Base-by-base conservation (phyloP, 306 rosid species). In the Cucurbita maxima region DNA sequence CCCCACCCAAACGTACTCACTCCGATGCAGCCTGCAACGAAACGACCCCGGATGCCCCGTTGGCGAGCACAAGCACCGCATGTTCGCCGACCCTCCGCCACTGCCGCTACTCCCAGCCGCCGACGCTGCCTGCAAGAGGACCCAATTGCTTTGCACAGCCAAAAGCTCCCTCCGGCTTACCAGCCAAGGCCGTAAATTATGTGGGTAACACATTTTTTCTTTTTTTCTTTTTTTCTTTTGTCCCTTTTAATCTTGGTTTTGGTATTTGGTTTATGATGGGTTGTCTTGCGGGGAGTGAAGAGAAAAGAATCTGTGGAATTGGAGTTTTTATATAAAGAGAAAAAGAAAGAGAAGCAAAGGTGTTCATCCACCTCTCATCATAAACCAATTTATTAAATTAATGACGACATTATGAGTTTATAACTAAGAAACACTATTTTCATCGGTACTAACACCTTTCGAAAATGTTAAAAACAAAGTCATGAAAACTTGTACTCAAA, bases 1-100 rank as follows among this genome's bases (percentile, higher is more conserved):
- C 44, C 88, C 72, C 8, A 84, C 89, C 96, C 96, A 92, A 7
- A 83, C 89, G 58, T 92, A 88, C 80, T 82, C 77, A 7, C 70
- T 84, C 3, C 56, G 91, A 79, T 88, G 98, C n/a, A 80, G 89
- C 50, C 98, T 82, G 67, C 98, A 92, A 76, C 96, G 88, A 75
- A 90, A 92, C 36, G 98, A 90, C 16, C 96, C 96, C 0, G 93
- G 96, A 79, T 92, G 96, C 74, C 50, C 77, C 3, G 96, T 88
- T 48, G 96, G 96, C 10, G 98, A 92, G 72, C 98, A 90, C 76
- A 81, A 56, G 34, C 98, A 90, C 25, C 60, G 82, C 81, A 76
- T 80, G 14, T 15, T 25, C 7, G 1, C 57, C 14, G 22, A 47
- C 6, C 7, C 20, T 0, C 76, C 47, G 62, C 72, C 80, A 0